Evolutionary conservation across 345 rosid genomes (phyloP).

Genomic region (Gossypium herbaceum): DNA sequence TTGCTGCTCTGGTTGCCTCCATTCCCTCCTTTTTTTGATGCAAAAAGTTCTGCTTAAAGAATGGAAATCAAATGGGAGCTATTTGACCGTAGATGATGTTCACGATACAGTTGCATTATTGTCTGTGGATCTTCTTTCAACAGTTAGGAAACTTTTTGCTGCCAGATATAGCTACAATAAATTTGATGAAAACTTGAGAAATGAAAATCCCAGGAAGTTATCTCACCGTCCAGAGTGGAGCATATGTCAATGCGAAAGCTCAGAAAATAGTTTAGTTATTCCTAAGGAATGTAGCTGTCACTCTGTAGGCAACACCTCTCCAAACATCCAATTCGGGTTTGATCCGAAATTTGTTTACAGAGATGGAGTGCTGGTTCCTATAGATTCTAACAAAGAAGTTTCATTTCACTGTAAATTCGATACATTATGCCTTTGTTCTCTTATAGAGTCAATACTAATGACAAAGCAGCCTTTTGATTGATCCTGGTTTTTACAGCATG

Average conservation of each 20-base stretch:
- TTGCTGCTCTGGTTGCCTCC: constrained; percentile 63
- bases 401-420: constrained; percentile 69
- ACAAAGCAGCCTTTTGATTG: constrained; percentile 50
- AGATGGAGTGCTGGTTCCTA: constrained; percentile 66
- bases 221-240: constrained; percentile 21
- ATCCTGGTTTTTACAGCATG: constrained; percentile 14
- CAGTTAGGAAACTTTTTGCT: constrained; percentile 33
- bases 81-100: constrained; percentile 50
- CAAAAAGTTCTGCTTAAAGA: constrained; percentile 42
- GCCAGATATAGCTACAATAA: constrained; percentile 24
- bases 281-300: constrained; percentile 61
- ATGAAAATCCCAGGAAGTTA: constrained; percentile 18
- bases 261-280: constrained; percentile 25
- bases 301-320: constrained; percentile 23
- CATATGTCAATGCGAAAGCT: constrained; percentile 42
- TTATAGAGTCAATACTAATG: constrained; percentile 47
- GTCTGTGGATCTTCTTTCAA: constrained; percentile 60
- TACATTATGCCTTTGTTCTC: constrained; percentile 69
- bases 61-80: constrained; percentile 34
- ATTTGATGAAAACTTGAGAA: constrained; percentile 25
- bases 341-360: constrained; percentile 52
- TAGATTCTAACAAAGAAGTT: constrained; percentile 31
- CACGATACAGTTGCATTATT: constrained; percentile 70
- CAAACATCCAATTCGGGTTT: constrained; percentile 25
- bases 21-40: constrained; percentile 44